phyloP scores from a whole-genome alignment of 805 yeast species.

The Pichia eremophila region DNA sequence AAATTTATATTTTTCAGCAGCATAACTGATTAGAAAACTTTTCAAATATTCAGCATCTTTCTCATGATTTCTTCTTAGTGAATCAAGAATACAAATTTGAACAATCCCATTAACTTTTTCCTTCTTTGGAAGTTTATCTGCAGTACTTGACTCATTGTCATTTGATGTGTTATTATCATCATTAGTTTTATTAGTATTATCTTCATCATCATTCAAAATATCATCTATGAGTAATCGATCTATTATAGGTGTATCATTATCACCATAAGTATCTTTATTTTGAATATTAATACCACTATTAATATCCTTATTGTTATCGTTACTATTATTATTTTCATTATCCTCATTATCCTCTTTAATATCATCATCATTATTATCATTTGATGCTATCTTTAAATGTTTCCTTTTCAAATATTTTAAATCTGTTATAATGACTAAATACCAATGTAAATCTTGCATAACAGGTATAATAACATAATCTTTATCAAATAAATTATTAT shows the following conservation, averaged over 20 bases:
- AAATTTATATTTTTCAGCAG: slow-evolving; percentile 49
- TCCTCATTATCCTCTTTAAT: not conserved
- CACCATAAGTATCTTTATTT: not conserved
- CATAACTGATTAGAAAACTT: slow-evolving; percentile 56
- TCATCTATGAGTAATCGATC: not conserved
- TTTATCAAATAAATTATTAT: slow-evolving; percentile 46
- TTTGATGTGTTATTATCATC: not conserved
- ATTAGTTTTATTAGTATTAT: not conserved
- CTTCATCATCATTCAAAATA: not conserved
- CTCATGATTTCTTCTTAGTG: slow-evolving; percentile 53
- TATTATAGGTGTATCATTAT: not conserved
- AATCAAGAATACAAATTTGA: slow-evolving; percentile 61
- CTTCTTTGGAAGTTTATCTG: not conserved
- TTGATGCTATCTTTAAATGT: not conserved
- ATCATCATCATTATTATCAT: not conserved
- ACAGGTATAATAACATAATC: slow-evolving; percentile 70
- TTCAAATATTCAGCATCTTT: slow-evolving; percentile 45
- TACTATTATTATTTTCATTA: not conserved
- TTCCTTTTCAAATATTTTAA: slow-evolving; percentile 26
- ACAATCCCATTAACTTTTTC: slow-evolving; percentile 18
- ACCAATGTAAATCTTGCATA: slow-evolving; percentile 81
- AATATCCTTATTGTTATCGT: not conserved
- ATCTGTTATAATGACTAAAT: slow-evolving; percentile 61
- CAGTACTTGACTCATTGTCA: too few relatives aligned
- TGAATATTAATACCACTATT: not conserved